Base-by-base conservation (phyloP, 2,329 filamentous ascomycete genomes). In the Cladosporium sp. region DNA sequence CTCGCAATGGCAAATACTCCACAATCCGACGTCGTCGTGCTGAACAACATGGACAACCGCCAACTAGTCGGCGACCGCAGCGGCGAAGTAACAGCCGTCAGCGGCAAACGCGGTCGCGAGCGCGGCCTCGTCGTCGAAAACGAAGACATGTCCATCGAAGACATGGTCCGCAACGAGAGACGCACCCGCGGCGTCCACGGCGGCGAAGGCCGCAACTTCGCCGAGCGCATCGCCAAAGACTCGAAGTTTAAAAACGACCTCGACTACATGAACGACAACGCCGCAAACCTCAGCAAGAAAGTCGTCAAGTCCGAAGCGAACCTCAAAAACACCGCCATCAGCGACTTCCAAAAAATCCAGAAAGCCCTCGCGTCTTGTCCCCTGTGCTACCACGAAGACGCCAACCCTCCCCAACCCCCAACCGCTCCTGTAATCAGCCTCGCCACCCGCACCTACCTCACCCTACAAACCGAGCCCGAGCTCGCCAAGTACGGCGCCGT, bases 201-300 rank as follows among this genome's bases (percentile, higher is more conserved):
- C 83, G 67, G 92, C 62, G 93, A 97, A 75, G 91, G 91, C 1
- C 83, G 89, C 71, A 87, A 91, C 4, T 86, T 97, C 34, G 95
- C 95, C 2, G 93, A 98, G 76, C 88, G 93, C 66, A 99, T 99
- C 71, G 92, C 93, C 63, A 96, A 96, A 76, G 95, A 99, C 77
- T 86, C 80, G 58, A 96, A 93, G 75, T 99, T 96, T 76, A 89
- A 92, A 80, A 88, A 96, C 73, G 91, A 96, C 76, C 87, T 99
- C 28, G 94, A 99, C 63, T 99, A 99, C 79, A 91, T 98, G 84
- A 94, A 99, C 76, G 95, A 98, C 72, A 98, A 99, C 74, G 95
- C 95, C 18, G 86, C 88, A 60, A 96, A 94, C 78, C 87, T 99
- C 14, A 93, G 94, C 30, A 90, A 89, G 73, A 89, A 91, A 28